A percentile compares a stretch with the other conserved stretches of the same genome.
Conservation (phyloP, 768 basidiomycete species). For the Agaricus subrufescens region DNA sequence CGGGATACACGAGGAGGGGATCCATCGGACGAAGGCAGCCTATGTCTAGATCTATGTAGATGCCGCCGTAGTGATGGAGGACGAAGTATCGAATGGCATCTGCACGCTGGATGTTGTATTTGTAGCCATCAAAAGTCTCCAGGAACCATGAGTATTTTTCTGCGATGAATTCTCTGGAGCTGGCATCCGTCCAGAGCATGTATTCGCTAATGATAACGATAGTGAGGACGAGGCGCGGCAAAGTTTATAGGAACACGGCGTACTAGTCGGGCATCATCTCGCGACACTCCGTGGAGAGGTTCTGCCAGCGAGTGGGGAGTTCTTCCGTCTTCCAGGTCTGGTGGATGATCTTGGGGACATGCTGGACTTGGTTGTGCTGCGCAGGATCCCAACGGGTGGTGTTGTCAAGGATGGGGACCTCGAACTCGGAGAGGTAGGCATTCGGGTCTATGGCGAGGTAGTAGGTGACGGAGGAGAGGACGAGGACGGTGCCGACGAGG, state of each 20-base stretch:
- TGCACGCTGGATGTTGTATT: constrained; percentile 90
- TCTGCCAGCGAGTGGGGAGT: constrained; percentile 77
- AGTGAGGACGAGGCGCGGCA: constrained; percentile 6
- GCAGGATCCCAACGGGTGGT: constrained; percentile 61
- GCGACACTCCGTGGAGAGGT: constrained; percentile 77
- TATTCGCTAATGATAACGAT: constrained; percentile 63
- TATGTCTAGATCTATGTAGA: constrained; percentile 96
- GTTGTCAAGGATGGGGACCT: constrained; percentile 58
- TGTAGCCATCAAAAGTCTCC: constrained; percentile 88
- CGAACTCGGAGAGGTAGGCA: constrained; percentile 77
- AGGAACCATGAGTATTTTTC: constrained; percentile 89
- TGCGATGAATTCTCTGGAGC: constrained; percentile 86
- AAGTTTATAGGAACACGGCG: constrained; percentile 27
- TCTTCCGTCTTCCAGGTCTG: constrained; percentile 97
- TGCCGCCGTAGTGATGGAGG: constrained; percentile 89
- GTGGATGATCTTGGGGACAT: constrained; percentile 89
- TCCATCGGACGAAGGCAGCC: constrained; percentile 87
- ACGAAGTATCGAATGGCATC: constrained; percentile 98
- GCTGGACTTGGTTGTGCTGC: constrained; percentile 59
- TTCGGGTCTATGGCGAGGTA: constrained; percentile 77
- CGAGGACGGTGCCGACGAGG: constrained; percentile 84
- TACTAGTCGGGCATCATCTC: constrained; percentile 97
- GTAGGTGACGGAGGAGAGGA: constrained; percentile 87
- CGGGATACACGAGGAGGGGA: constrained; percentile 78
- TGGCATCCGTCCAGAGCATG: constrained; percentile 94